Percentiles rank a stretch among this genome's conserved stretches.
Conservation (phyloP, 2,329 filamentous ascomycete genomes). For the Balansia obtecta region DNA sequence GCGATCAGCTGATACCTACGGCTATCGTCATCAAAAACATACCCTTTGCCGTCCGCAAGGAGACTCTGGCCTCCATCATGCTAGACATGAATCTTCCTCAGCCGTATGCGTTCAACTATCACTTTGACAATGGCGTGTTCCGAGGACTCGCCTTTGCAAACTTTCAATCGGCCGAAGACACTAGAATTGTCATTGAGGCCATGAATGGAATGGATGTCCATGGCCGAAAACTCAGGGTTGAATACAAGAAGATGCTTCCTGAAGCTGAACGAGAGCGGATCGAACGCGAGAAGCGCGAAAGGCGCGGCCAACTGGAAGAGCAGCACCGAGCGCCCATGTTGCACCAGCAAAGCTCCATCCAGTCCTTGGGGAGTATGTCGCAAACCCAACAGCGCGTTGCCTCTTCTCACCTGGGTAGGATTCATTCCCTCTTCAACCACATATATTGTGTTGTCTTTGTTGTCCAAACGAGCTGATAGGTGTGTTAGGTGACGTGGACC, state of each 20-base stretch:
- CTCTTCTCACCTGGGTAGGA: slow-evolving; percentile 31
- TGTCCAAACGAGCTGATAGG: neutral
- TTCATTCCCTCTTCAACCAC: neutral
- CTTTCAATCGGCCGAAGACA: slow-evolving; percentile 92
- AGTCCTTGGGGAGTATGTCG: slow-evolving; percentile 57
- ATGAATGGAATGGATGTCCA: slow-evolving; percentile 96
- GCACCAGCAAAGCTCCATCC: slow-evolving; percentile 77
- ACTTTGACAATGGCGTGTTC: slow-evolving; percentile 97
- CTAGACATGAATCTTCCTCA: slow-evolving; percentile 85
- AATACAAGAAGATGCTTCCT: slow-evolving; percentile 99
- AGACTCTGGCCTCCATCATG: slow-evolving; percentile 88
- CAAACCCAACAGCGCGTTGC: slow-evolving; percentile 44
- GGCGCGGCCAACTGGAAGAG: slow-evolving; percentile 89
- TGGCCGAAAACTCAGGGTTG: slow-evolving; percentile 84
- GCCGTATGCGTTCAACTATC: slow-evolving; percentile 98
- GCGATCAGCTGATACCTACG: slow-evolving; percentile 90
- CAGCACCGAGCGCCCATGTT: slow-evolving; percentile 74
- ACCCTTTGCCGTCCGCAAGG: slow-evolving; percentile 95
- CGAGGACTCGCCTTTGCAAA: slow-evolving; percentile 93
- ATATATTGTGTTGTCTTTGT: neutral
- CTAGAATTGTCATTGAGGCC: slow-evolving; percentile 77
- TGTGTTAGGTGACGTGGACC: slow-evolving; percentile 53
- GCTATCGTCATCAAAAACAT: slow-evolving; percentile 99
- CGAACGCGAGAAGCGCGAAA: slow-evolving; percentile 91
- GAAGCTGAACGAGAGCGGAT: slow-evolving; percentile 90